Percentiles rank a stretch among this genome's conserved stretches.
phyloP scores from a whole-genome alignment of 208 protist species.

The Leishmania arabica region DNA sequence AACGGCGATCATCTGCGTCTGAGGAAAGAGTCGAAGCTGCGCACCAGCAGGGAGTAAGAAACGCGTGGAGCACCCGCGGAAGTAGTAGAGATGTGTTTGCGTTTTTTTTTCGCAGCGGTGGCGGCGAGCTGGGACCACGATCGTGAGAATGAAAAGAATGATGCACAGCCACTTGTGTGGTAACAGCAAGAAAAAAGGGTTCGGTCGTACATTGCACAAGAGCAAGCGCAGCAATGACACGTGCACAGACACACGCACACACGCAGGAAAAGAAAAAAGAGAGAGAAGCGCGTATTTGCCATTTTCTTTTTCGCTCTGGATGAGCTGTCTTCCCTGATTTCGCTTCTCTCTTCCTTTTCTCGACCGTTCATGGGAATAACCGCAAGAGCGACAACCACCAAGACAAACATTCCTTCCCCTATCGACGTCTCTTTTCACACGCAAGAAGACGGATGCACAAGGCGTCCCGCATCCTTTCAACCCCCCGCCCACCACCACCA shows the following conservation, averaged over 20 bases:
- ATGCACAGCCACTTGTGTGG: not conserved
- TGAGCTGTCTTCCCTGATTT: not conserved
- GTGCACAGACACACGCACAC: not conserved
- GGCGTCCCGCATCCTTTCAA: not conserved
- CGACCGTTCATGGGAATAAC: not conserved
- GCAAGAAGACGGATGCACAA: not conserved
- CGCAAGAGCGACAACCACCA: not conserved
- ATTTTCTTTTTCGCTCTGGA: not conserved
- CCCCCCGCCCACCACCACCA: not conserved
- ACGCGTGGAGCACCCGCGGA: conserved; percentile 5
- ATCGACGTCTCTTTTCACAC: not conserved
- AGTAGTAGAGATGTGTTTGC: conserved; percentile 7
- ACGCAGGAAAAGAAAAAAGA: too few species aligned
- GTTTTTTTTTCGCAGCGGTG: not conserved
- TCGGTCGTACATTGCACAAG: not conserved
- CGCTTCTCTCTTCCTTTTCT: not conserved
- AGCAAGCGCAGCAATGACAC: not conserved
- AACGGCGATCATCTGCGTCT: conserved; percentile 78
- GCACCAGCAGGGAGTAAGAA: conserved; percentile 26
- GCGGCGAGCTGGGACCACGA: not conserved
- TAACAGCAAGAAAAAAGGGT: not conserved
- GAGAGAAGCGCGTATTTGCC: not conserved
- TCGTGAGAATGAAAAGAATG: too few species aligned
- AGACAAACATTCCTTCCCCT: not conserved
- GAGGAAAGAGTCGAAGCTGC: conserved; percentile 50